These are phyloP conservation scores for Yamadazyma jaroonii DNA, from an alignment of 1,139 yeast genomes.

Conservation along the genomic window DNA sequence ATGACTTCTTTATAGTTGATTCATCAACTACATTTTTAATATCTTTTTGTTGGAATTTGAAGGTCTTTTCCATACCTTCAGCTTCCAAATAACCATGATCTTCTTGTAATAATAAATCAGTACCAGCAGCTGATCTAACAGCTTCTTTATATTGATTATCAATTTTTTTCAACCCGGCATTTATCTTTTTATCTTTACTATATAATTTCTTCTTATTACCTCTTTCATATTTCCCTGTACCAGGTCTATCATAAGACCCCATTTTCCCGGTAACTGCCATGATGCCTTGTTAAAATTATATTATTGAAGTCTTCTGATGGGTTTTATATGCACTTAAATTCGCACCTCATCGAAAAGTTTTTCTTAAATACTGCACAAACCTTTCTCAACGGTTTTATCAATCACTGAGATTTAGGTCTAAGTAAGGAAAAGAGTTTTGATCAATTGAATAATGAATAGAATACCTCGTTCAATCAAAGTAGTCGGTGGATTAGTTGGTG, in stretches of 20 bases:
- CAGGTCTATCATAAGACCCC: conserved; percentile 21
- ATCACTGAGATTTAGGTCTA: neutral
- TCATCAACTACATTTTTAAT: conserved; percentile 77
- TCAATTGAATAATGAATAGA: neutral
- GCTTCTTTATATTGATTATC: conserved; percentile 80
- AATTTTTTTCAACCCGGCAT: conserved; percentile 60
- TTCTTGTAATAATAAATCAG: conserved; percentile 83
- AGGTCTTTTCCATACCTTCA: conserved; percentile 85
- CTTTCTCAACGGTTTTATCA: neutral
- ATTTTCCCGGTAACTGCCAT: conserved; percentile 16
- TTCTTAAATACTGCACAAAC: neutral
- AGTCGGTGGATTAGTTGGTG: conserved; percentile 25
- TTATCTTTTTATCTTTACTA: conserved; percentile 59
- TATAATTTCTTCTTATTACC: conserved; percentile 19
- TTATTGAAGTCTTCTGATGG: neutral
- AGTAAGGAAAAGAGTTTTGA: neutral
- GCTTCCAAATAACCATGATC: conserved; percentile 85
- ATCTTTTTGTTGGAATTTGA: conserved; percentile 78
- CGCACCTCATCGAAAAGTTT: conserved; percentile 9
- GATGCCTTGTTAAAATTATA: neutral
- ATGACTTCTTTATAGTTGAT: conserved; percentile 69
- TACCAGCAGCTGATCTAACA: conserved; percentile 74
- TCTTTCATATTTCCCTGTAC: conserved; percentile 18
- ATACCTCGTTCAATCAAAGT: conserved; percentile 26
- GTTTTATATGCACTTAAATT: neutral